These are phyloP conservation scores for Microdochium bolleyi DNA, from an alignment of 2,329 filamentous ascomycete species.

Conservation along the genomic window DNA sequence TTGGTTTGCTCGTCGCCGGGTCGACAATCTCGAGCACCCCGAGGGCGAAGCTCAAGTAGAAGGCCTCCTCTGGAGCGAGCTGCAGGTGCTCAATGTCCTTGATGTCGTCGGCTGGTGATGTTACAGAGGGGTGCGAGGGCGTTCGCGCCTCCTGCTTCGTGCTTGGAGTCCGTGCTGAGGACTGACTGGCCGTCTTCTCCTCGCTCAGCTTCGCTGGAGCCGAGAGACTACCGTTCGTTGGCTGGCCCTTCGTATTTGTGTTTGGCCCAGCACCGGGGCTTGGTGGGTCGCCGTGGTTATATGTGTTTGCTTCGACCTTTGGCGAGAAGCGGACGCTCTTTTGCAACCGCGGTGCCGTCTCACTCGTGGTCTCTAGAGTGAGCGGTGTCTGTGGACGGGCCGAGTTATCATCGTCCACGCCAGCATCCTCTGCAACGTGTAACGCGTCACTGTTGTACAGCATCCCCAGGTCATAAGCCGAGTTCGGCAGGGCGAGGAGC, in stretches of 20 bases:
- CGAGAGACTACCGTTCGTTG: constrained; percentile 6
- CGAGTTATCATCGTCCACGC: not conserved
- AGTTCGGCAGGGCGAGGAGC: constrained; percentile 50
- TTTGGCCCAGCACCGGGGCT: constrained; percentile 28
- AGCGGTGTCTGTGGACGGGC: constrained; percentile 1
- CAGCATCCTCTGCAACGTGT: not conserved
- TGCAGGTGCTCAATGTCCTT: constrained; percentile 76
- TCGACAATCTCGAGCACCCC: constrained; percentile 62
- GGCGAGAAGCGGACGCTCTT: constrained; percentile 69
- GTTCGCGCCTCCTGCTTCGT: not conserved
- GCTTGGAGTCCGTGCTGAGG: not conserved
- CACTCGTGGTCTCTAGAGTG: not conserved
- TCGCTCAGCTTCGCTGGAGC: constrained; percentile 4
- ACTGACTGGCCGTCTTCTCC: constrained; percentile 2
- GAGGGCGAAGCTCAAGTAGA: constrained; percentile 79
- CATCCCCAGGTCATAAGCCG: constrained; percentile 26
- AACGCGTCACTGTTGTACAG: not conserved
- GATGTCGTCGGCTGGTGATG: constrained; percentile 16
- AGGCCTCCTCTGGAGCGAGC: constrained; percentile 80
- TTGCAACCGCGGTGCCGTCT: constrained; percentile 26
- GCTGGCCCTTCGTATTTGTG: constrained; percentile 12
- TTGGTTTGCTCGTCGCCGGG: constrained; percentile 29
- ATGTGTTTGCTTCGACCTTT: constrained; percentile 56
- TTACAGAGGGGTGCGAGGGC: not conserved
- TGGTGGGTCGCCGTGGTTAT: constrained; percentile 42